These are phyloP conservation scores for Chlorophyllum brunneum DNA, from an alignment of 768 basidiomycete genomes.

Conservation along the genomic window DNA sequence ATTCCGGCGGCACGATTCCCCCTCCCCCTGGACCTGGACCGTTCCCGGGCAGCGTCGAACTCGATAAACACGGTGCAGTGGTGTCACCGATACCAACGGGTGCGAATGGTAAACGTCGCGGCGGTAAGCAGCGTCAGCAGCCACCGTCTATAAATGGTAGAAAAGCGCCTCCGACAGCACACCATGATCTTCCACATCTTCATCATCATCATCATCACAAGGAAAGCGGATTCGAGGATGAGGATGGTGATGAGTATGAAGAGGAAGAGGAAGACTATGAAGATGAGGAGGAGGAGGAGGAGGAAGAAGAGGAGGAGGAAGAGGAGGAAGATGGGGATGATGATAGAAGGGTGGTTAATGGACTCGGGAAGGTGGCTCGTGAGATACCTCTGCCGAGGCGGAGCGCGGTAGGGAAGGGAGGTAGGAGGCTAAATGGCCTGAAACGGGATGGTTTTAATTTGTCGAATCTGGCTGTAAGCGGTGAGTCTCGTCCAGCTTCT, in stretches of 20 bases:
- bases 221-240: constrained; percentile 67
- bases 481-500: constrained; percentile 32
- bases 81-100: constrained; percentile 24
- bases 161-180: constrained; percentile 15
- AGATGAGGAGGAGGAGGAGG: constrained; percentile 40
- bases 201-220: constrained; percentile 43
- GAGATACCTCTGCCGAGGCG: constrained; percentile 15
- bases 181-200: constrained; percentile 26
- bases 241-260: constrained; percentile 48
- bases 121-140: constrained; percentile 20
- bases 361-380: constrained; percentile 29
- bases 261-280: constrained; percentile 37
- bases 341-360: constrained; percentile 37
- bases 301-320: constrained; percentile 48
- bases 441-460: constrained; percentile 71
- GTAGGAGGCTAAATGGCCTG: constrained; percentile 18
- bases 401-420: constrained; percentile 28
- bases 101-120: constrained; percentile 19
- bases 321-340: constrained; percentile 59
- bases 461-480: constrained; percentile 80
- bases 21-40: constrained; percentile 96
- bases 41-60: constrained; percentile 96
- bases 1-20: constrained; percentile 83
- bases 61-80: constrained; percentile 80
- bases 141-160: constrained; percentile 16